Conservation (phyloP, 345 rosid genomes). For the Sisymbrium altissimum region DNA sequence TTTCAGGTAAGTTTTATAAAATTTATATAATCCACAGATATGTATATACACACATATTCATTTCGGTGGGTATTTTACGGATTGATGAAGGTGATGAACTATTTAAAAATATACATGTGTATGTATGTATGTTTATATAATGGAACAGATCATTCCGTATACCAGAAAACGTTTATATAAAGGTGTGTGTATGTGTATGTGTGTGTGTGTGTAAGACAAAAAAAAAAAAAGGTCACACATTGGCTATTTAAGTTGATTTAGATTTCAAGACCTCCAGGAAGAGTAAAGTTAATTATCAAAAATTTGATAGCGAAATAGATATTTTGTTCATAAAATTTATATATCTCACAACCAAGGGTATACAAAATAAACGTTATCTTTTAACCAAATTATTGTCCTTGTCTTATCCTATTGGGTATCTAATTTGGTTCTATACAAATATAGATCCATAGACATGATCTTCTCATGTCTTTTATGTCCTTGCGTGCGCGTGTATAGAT, state of each 20-base stretch:
- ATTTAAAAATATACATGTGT: not conserved
- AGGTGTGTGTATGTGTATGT: not conserved
- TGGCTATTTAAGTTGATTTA: not conserved
- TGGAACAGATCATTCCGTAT: constrained; percentile 12
- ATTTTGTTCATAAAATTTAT: constrained; percentile 2
- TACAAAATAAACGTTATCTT: not conserved
- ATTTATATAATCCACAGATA: not conserved
- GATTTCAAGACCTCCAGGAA: not conserved
- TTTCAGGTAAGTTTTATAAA: constrained; percentile 44
- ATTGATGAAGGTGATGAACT: constrained; percentile 1
- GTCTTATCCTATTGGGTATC: constrained; percentile 24
- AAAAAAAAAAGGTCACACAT: not conserved
- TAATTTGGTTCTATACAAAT: constrained; percentile 19
- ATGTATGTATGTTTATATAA: not conserved
- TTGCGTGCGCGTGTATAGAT: constrained; percentile 17
- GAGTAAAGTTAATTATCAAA: not conserved
- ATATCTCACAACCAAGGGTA: not conserved
- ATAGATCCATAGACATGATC: constrained; percentile 21
- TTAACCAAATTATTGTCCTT: not conserved
- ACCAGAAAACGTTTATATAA: not conserved
- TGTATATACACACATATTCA: not conserved
- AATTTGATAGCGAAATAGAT: constrained; percentile 22
- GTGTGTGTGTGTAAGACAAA: not conserved
- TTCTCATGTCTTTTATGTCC: constrained; percentile 18
- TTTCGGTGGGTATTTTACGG: constrained; percentile 5